Evolutionary conservation across 805 yeast species (phyloP), one percentile per base, ranked within the genome.

Genomic region (Lachancea kluyveri): DNA sequence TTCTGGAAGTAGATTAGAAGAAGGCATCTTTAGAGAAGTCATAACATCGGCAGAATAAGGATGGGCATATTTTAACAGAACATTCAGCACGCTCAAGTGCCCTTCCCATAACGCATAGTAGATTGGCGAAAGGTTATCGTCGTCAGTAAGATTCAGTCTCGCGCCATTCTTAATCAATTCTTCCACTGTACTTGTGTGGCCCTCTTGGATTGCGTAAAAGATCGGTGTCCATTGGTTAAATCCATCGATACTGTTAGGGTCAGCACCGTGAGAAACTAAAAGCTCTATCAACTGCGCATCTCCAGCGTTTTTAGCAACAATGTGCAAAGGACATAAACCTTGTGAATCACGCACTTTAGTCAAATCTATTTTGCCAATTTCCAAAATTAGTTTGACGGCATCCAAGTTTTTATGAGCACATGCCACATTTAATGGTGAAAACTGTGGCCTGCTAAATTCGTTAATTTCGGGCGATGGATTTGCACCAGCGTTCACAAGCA

Each of bases 101-200:
- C 98, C 97, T 55, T 88, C 96, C 75, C 94, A 84, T 14, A 88
- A 82, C 16, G 96, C 90, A 54, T 90, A 84, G 54, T 82, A 90
- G 27, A 88, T 50, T 0, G 95, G 95, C 31, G 79, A 73, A 45
- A 72, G 71, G 4, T 86, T 82, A 39, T 84, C 83, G 39, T 81
- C 92, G 58, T 92, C 97, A 10, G 74, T 65, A 13, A 82, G 52
- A 24, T 65, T 62, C 36, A 79, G 65, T 35, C 75, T 70, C 0
- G 96, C 96, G 4, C 90, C 88, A 38, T 67, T 71, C 14, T 72
- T 71, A 12, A 92, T 70, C 36, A 92, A 65, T 29, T 75, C 82
- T 40, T 68, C 68, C 0, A 94, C 81, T 3, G 92, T 76, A 25
- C 68, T 60, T 4, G 68, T 69, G 52, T 81, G 85, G 1, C 96